A percentile compares a stretch with the other conserved stretches of the same genome.
Evolutionary conservation across 768 basidiomycete species (phyloP).

Genomic region (Boletus reticulatus): DNA sequence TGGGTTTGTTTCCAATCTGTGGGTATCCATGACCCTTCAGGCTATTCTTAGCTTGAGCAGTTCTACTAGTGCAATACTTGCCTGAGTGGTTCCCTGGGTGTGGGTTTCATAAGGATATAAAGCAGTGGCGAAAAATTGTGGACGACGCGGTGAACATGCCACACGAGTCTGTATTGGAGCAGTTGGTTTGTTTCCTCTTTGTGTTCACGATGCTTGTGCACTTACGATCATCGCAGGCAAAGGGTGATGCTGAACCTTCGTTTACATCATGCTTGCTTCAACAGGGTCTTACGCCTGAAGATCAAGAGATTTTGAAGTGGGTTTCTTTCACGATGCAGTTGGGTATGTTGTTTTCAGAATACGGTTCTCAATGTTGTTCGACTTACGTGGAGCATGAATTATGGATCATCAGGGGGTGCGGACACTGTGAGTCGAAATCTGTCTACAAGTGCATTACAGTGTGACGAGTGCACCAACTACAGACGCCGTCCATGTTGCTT

Average conservation of each 20-base stretch:
- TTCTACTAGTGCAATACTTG: slow-evolving; percentile 8
- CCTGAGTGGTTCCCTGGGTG: slow-evolving; percentile 17
- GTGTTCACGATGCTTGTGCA: background rate
- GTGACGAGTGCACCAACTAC: slow-evolving; percentile 6
- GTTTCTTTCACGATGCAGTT: slow-evolving; percentile 5
- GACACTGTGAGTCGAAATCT: slow-evolving; percentile 21
- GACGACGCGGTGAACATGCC: background rate
- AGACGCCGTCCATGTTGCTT: slow-evolving; percentile 5
- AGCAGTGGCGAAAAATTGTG: background rate
- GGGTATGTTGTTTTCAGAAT: slow-evolving; percentile 1
- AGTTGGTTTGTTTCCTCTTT: slow-evolving; percentile 4
- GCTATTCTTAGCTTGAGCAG: background rate
- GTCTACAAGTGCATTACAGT: background rate
- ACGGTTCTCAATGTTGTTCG: too few relatives aligned
- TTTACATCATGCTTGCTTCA: slow-evolving; percentile 7
- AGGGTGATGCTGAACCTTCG: slow-evolving; percentile 6
- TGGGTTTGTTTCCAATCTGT: slow-evolving; percentile 6
- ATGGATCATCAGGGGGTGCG: slow-evolving; percentile 22
- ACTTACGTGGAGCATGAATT: background rate
- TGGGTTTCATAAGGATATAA: slow-evolving; percentile 3
- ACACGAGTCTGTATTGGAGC: background rate
- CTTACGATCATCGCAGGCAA: background rate
- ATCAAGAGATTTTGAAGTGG: slow-evolving; percentile 15
- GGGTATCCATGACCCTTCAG: background rate
- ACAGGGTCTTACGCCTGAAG: background rate